phyloP scores from a whole-genome alignment of 441 rosid species.

The Populus hybrid region DNA sequence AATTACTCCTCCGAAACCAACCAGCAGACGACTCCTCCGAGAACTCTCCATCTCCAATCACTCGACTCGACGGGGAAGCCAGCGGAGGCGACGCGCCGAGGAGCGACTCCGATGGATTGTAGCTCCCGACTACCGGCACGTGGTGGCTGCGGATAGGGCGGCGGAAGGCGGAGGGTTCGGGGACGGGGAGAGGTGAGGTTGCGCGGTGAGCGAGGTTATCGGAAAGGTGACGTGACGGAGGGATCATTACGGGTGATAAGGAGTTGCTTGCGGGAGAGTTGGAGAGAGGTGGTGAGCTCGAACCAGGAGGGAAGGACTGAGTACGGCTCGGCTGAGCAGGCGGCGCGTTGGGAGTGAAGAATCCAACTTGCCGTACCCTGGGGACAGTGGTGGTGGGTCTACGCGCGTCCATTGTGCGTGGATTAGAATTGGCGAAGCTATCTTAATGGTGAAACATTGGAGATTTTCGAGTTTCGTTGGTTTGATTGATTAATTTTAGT shows the following conservation, averaged over 20 bases:
- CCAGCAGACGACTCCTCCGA: constrained; percentile 61
- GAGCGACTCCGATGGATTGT: constrained; percentile 63
- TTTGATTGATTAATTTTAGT: neutral
- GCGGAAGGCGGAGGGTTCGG: constrained; percentile 38
- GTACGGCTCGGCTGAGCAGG: constrained; percentile 35
- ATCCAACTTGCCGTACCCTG: constrained; percentile 83
- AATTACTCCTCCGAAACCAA: constrained; percentile 58
- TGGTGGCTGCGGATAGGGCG: constrained; percentile 27
- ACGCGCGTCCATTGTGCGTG: constrained; percentile 64
- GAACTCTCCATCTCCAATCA: constrained; percentile 46
- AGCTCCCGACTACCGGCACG: constrained; percentile 60
- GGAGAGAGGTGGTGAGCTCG: constrained; percentile 59
- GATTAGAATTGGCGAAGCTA: neutral
- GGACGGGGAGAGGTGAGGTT: constrained; percentile 66
- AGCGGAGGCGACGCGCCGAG: constrained; percentile 52
- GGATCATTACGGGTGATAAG: constrained; percentile 76
- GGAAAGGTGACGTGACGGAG: constrained; percentile 75
- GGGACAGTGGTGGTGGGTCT: constrained; percentile 72
- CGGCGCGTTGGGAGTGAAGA: constrained; percentile 56
- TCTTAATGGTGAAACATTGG: neutral
- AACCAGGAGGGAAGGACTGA: constrained; percentile 31
- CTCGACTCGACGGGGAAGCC: constrained; percentile 27
- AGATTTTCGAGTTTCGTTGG: neutral
- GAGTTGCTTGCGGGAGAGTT: constrained; percentile 56
- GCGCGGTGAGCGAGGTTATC: constrained; percentile 59